A percentile compares a stretch with the other conserved stretches of the same genome.
These are phyloP conservation scores for Debaryomyces subglobosus DNA, from an alignment of 1,139 yeast genomes.

Conservation along the genomic window DNA sequence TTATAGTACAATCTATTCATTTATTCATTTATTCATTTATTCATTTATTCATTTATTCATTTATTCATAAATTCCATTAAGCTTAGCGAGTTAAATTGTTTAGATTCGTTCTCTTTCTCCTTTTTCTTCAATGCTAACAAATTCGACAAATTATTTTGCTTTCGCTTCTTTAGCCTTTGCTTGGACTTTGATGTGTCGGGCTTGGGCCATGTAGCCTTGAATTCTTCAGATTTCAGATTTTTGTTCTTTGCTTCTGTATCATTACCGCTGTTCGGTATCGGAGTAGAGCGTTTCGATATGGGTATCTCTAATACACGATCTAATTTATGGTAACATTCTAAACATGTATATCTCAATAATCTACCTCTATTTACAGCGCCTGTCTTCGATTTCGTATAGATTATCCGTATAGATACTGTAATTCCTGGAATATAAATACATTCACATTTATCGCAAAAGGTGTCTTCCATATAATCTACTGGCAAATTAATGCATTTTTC, in stretches of 20 bases:
- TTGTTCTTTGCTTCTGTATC: constrained; percentile 4
- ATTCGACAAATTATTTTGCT: constrained; percentile 35
- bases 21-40: too few relatives aligned
- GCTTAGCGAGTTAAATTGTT: constrained; percentile 37
- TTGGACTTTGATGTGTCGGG: constrained; percentile 19
- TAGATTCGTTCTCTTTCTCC: constrained; percentile 29
- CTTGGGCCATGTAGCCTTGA: constrained; percentile 13
- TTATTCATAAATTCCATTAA: constrained; percentile 51
- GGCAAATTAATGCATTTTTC: constrained; percentile 35
- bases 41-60: constrained; percentile 10
- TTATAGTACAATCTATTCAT: neutral
- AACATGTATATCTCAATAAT: constrained; percentile 17
- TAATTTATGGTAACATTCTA: constrained; percentile 13
- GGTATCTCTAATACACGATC: constrained; percentile 2
- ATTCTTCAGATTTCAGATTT: constrained; percentile 1
- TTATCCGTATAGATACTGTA: constrained; percentile 30
- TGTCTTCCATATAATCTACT: constrained; percentile 20
- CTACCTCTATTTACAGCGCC: neutral
- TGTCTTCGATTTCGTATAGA: constrained; percentile 14
- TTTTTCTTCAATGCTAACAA: constrained; percentile 49
- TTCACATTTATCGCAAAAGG: constrained; percentile 52
- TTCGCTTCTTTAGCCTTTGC: constrained; percentile 33
- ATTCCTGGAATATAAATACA: constrained; percentile 48
- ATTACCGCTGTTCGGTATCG: neutral
- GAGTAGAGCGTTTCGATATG: constrained; percentile 8